These are phyloP conservation scores for Epichloe sylvatica DNA, from an alignment of 2,329 filamentous ascomycete genomes.

Conservation along the genomic window DNA sequence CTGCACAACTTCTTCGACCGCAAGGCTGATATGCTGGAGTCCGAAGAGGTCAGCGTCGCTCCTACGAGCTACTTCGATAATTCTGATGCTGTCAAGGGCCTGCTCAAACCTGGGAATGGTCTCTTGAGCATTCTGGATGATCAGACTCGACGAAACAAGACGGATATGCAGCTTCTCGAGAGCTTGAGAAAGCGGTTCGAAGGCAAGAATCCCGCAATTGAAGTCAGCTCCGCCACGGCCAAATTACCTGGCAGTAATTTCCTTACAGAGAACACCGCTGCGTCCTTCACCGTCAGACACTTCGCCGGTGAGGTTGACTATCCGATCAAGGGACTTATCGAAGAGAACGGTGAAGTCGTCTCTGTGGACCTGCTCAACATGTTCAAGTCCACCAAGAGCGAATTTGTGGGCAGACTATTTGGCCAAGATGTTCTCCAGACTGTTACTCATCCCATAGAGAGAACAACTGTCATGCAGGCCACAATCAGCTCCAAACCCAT, in stretches of 20 bases:
- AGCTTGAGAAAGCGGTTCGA: conserved; percentile 86
- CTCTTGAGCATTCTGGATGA: conserved; percentile 90
- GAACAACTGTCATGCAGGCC: conserved; percentile 82
- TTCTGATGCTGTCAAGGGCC: conserved; percentile 78
- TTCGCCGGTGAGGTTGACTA: conserved; percentile 97
- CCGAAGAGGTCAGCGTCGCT: conserved; percentile 79
- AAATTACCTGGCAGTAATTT: conserved; percentile 83
- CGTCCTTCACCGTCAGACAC: conserved; percentile 81
- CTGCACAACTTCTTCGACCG: conserved; percentile 93
- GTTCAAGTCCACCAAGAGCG: conserved; percentile 73
- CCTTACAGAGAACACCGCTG: conserved; percentile 63
- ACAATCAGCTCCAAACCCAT: conserved; percentile 92
- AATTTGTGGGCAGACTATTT: conserved; percentile 80
- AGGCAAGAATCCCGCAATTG: conserved; percentile 82
- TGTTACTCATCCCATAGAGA: conserved; percentile 83
- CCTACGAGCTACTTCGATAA: conserved; percentile 98
- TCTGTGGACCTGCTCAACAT: conserved; percentile 93
- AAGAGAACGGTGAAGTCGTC: conserved; percentile 93
- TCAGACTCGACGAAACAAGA: conserved; percentile 78
- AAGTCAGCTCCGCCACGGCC: conserved; percentile 59
- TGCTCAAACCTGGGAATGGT: conserved; percentile 86
- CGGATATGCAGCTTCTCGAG: conserved; percentile 80
- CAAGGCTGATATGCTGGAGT: conserved; percentile 85
- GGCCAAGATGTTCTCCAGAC: conserved; percentile 93
- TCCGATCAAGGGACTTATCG: conserved; percentile 68